Evolutionary conservation across 2,329 filamentous ascomycete species (phyloP), one percentile per base, ranked within the genome.

Genomic region (Xylariaceae sp.): DNA sequence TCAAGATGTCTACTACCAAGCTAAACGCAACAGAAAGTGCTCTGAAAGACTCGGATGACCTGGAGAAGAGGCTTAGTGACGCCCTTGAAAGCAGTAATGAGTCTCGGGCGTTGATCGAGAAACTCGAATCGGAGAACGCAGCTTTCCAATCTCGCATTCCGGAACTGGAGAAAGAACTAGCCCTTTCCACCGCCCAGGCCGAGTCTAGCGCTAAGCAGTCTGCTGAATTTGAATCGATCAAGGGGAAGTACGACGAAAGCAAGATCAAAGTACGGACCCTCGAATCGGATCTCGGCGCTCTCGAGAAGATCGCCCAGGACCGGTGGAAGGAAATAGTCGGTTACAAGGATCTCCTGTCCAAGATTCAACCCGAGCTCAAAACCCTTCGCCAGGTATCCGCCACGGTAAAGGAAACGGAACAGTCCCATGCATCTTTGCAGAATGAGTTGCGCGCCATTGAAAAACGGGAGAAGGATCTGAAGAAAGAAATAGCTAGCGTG

Each of bases 311-410:
- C 10, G 91, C 94, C 0, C 88, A 95, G 62, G 88, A 84, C 13
- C 83, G 94, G 35, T 97, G 92, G 78, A 96, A 92, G 73, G 92
- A 97, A 61, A 77, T 97, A 1, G 87, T 87, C 0, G 89, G 96
- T 34, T 77, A 96, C 51, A 83, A 88, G 17, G 89, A 93, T 62
- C 80, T 92, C 2, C 74, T 97, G 35, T 87, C 92, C 65, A 95
- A 94, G 72, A 83, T 89, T 0, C 92, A 97, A 69, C 89, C 91
- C 0, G 93, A 99, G 73, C 77, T 97, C 23, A 88, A 88, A 71
- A 87, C 78, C 50, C 79, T 97, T 17, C 85, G 90, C 6, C 85
- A 87, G 53, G 92, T 97, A 67, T 87, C 89, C 35, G 82, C 84
- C 0, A 82, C 87, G 47, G 79, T 97, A 39, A 92, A 91, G 73